Conservation (phyloP, 495 filamentous ascomycete species). For the Talaromyces stipitatus region DNA sequence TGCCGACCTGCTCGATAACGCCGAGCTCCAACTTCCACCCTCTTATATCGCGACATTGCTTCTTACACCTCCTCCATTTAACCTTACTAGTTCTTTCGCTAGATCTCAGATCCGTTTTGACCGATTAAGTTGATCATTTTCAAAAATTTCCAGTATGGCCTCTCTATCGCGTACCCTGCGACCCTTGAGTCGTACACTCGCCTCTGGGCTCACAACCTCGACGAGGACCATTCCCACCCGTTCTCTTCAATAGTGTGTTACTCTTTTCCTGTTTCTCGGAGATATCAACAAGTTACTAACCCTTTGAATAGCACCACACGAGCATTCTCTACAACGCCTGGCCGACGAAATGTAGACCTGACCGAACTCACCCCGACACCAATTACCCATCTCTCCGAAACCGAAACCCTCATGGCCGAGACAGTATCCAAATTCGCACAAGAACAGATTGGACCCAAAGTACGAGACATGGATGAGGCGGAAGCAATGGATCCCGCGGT, state of each 20-base stretch:
- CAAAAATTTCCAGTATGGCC: slow-evolving; percentile 45
- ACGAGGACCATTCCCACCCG: slow-evolving; percentile 32
- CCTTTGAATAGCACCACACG: slow-evolving; percentile 50
- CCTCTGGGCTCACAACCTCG: slow-evolving; percentile 31
- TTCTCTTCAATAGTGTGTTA: slow-evolving; percentile 36
- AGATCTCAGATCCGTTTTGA: neutral
- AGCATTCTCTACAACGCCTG: slow-evolving; percentile 63
- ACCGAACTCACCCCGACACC: slow-evolving; percentile 75
- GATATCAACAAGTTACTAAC: neutral
- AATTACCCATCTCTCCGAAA: slow-evolving; percentile 88
- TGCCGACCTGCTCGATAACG: neutral
- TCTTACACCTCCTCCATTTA: neutral
- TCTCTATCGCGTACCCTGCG: slow-evolving; percentile 61
- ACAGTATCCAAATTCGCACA: slow-evolving; percentile 84
- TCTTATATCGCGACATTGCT: neutral
- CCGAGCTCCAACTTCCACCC: neutral
- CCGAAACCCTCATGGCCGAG: slow-evolving; percentile 81
- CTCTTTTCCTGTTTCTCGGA: neutral
- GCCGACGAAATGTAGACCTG: slow-evolving; percentile 54
- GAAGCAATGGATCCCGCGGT: slow-evolving; percentile 86
- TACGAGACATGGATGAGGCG: slow-evolving; percentile 95
- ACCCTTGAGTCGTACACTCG: slow-evolving; percentile 54
- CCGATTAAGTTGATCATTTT: neutral
- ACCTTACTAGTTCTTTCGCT: neutral
- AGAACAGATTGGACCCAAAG: slow-evolving; percentile 83